These are phyloP conservation scores for Quercus bicolor DNA, from an alignment of 306 rosid species.

Conservation along the genomic window DNA sequence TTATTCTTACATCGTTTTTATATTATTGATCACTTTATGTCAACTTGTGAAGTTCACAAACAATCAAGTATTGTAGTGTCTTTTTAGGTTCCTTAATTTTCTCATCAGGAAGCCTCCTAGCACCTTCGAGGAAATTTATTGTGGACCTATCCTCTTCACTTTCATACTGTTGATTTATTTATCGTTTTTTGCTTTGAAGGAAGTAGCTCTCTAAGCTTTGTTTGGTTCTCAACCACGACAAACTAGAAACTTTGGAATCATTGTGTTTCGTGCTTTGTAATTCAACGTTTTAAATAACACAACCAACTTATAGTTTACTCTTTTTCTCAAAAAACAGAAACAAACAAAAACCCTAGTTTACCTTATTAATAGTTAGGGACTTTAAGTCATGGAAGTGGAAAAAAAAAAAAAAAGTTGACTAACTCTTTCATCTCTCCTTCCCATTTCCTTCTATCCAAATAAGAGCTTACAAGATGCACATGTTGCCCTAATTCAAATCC, in stretches of 20 bases:
- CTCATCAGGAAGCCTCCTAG: slow-evolving; percentile 31
- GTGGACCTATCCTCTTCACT: slow-evolving; percentile 24
- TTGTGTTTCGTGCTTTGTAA: not conserved
- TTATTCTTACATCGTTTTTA: not conserved
- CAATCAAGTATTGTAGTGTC: not conserved
- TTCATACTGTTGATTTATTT: slow-evolving; percentile 15
- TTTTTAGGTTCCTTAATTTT: not conserved
- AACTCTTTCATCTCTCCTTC: too few species aligned
- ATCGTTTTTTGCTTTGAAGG: not conserved
- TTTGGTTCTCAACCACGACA: not conserved
- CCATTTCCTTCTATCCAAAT: too few species aligned
- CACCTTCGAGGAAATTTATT: slow-evolving; percentile 45
- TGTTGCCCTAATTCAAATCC: too few species aligned
- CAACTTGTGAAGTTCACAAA: not conserved
- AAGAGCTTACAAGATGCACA: too few species aligned
- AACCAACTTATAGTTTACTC: too few species aligned
- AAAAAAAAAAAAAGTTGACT: too few species aligned
- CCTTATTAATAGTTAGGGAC: too few species aligned
- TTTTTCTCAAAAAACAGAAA: too few species aligned
- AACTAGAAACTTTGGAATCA: not conserved
- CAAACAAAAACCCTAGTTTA: too few species aligned
- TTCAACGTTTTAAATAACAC: not conserved
- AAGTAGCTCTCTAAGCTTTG: not conserved
- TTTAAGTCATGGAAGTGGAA: too few species aligned
- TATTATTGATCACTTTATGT: not conserved